Evolutionary conservation across 331 rosid genomes (phyloP).

Genomic region (Spiraea crenata): DNA sequence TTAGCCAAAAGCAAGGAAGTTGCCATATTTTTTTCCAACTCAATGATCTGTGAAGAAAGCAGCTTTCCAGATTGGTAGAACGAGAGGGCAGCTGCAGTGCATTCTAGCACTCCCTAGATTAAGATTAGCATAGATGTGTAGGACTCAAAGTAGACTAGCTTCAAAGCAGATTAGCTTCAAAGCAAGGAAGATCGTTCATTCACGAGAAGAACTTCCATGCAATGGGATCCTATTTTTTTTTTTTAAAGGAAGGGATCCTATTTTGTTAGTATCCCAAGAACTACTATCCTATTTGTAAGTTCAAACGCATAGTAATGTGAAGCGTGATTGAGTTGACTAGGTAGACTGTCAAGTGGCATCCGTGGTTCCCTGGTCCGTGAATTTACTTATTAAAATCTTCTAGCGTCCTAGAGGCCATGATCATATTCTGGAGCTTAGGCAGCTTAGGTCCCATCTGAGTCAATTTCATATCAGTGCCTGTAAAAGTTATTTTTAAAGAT

Average conservation of each 20-base stretch:
- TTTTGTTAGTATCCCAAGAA: no score
- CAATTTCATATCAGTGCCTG: constrained; percentile 6
- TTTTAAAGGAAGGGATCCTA: no score
- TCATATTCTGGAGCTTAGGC: constrained; percentile 1
- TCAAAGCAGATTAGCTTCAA: no score
- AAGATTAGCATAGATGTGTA: no score
- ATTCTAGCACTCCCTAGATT: not conserved
- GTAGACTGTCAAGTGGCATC: no score
- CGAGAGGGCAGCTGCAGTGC: not conserved
- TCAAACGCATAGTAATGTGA: no score
- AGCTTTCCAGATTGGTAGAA: not conserved
- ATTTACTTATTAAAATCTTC: constrained; percentile 16
- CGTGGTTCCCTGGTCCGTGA: not conserved
- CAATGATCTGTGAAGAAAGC: not conserved
- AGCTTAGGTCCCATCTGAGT: constrained; percentile 2
- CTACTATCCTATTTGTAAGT: no score
- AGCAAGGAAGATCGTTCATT: no score
- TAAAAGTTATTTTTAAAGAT: not conserved
- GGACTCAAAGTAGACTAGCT: no score
- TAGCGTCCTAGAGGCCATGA: constrained; percentile 12
- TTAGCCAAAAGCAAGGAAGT: not conserved
- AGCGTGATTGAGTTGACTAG: no score
- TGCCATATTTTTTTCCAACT: not conserved
- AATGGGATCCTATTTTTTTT: no score
- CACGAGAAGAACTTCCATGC: no score